Evolutionary conservation across 2,329 filamentous ascomycete species (phyloP).

Genomic region (Teratosphaeria gauchensis): DNA sequence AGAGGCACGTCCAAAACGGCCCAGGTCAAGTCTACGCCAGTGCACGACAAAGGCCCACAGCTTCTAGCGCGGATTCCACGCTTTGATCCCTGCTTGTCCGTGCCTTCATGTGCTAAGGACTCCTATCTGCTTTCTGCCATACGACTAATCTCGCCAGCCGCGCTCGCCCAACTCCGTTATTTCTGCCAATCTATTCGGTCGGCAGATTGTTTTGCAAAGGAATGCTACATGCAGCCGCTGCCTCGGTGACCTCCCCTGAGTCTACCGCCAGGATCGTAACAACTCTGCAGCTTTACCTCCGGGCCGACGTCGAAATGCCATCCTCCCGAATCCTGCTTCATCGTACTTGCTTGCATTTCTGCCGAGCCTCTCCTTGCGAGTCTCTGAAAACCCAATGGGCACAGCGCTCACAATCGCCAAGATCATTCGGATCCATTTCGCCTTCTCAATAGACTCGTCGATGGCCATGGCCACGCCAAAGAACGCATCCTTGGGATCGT

Average conservation of each 20-base stretch:
- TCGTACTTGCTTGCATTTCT: too few species aligned
- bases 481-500: not conserved
- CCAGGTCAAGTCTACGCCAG: too few species aligned
- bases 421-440: not conserved
- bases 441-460: not conserved
- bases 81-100: not conserved
- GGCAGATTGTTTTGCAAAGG: not conserved
- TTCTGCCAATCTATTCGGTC: not conserved
- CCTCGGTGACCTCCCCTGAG: not conserved
- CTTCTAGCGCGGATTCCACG: not conserved
- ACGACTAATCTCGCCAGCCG: not conserved
- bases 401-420: not conserved
- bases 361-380: too few species aligned
- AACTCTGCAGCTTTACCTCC: not conserved
- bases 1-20: too few species aligned
- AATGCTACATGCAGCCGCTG: not conserved
- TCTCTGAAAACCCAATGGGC: too few species aligned
- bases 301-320: not conserved
- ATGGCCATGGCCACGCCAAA: not conserved
- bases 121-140: not conserved
- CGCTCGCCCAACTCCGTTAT: not conserved
- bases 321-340: not conserved
- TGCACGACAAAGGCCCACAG: too few species aligned
- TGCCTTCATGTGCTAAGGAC: not conserved
- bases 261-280: not conserved